Evolutionary conservation across 306 rosid genomes (phyloP).

Genomic region (Rosa lucieae): DNA sequence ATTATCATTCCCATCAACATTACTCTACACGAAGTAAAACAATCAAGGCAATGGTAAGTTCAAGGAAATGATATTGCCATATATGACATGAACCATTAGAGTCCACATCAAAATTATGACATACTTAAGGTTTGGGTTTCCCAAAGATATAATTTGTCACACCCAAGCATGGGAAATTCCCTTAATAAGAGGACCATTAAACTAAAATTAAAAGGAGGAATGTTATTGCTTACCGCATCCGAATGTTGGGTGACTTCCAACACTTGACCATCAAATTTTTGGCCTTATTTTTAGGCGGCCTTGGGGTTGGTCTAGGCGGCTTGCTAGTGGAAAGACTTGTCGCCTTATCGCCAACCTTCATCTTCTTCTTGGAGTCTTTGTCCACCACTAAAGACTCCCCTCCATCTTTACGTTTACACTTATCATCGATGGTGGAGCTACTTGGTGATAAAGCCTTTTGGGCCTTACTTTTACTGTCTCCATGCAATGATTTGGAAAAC

Average conservation of each 20-base stretch:
- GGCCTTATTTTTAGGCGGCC: conserved; percentile 24
- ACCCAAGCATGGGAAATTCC: not conserved
- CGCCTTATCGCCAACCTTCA: conserved; percentile 33
- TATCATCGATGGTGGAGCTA: not conserved
- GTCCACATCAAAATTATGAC: not conserved
- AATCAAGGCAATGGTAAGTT: not conserved
- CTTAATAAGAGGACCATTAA: not conserved
- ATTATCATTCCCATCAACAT: conserved; percentile 13
- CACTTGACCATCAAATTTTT: conserved; percentile 28
- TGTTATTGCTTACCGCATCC: conserved; percentile 56
- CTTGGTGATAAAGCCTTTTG: conserved; percentile 22
- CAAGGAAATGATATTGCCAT: not conserved
- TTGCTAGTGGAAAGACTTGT: conserved; percentile 29
- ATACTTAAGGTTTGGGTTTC: not conserved
- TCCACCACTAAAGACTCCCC: conserved; percentile 38
- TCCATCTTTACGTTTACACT: not conserved
- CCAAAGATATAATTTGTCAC: not conserved
- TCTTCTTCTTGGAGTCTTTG: conserved; percentile 49
- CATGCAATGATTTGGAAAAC: conserved; percentile 40
- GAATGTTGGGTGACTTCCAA: conserved; percentile 50
- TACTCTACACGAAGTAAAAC: not conserved
- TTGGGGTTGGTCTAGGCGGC: conserved; percentile 39
- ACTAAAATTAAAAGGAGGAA: not conserved
- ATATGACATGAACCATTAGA: not conserved
- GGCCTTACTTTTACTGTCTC: conserved; percentile 21